Conservation (phyloP, 225 moss, liverwort and hornwort genomes). For the Ulota crispa region DNA sequence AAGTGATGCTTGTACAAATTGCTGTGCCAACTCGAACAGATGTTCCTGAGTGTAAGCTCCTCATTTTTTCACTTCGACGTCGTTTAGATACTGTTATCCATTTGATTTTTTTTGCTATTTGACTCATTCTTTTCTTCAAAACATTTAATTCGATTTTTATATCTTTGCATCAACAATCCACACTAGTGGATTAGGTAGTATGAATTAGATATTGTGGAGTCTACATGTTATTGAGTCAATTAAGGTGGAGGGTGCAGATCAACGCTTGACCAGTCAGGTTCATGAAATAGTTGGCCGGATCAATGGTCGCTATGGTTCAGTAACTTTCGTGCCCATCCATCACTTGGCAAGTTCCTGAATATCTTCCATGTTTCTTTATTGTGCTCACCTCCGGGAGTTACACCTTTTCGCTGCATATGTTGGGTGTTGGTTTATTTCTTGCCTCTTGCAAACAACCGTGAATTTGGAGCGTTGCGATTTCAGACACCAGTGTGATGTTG, state of each 20-base stretch:
- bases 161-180: background rate
- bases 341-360: slow-evolving; percentile 60
- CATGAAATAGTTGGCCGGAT: slow-evolving; percentile 99
- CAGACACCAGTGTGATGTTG: background rate
- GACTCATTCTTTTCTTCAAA: background rate
- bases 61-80: background rate
- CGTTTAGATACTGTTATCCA: background rate
- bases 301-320: slow-evolving; percentile 89
- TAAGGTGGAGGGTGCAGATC: slow-evolving; percentile 59
- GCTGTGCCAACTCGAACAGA: slow-evolving; percentile 97
- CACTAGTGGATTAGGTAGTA: slow-evolving; percentile 11
- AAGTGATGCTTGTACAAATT: slow-evolving; percentile 97
- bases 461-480: background rate
- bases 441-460: background rate
- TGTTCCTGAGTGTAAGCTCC: slow-evolving; percentile 70
- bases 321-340: slow-evolving; percentile 90
- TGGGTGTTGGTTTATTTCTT: background rate
- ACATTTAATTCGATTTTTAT: background rate
- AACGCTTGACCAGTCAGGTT: slow-evolving; percentile 93
- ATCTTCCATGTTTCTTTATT: slow-evolving; percentile 4
- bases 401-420: background rate
- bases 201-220: slow-evolving; percentile 13
- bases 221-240: slow-evolving; percentile 18
- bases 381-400: background rate
- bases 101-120: background rate